A percentile compares a stretch with the other conserved stretches of the same genome.
These are phyloP conservation scores for Xylaria telfairii DNA, from an alignment of 495 filamentous ascomycete genomes.

Conservation along the genomic window DNA sequence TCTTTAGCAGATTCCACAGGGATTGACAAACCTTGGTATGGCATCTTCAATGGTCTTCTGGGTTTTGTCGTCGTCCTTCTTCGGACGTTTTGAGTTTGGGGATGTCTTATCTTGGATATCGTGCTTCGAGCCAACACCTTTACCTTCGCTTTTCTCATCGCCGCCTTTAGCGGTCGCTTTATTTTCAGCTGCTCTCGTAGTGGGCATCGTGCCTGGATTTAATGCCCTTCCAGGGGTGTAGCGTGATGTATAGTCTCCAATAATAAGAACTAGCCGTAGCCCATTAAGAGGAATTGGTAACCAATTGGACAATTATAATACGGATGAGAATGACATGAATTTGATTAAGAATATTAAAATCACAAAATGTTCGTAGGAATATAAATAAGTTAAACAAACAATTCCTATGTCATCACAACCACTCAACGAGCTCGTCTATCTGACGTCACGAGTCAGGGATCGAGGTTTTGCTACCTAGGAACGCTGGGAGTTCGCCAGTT, in stretches of 20 bases:
- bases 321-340: neutral
- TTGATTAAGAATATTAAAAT: neutral
- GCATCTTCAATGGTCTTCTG: constrained; percentile 39
- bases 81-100: constrained; percentile 33
- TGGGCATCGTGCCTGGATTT: constrained; percentile 30
- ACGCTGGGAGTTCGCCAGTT: no score
- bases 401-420: constrained; percentile 2
- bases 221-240: neutral
- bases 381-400: neutral
- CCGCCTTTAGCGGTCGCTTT: constrained; percentile 30
- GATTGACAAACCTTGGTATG: constrained; percentile 30
- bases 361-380: neutral
- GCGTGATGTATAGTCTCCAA: neutral
- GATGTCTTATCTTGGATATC: constrained; percentile 28
- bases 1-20: neutral
- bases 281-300: neutral
- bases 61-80: constrained; percentile 32
- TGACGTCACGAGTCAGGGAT: constrained; percentile 22
- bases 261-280: neutral
- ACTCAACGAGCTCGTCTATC: constrained; percentile 15
- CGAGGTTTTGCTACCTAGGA: neutral
- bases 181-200: constrained; percentile 40
- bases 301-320: neutral
- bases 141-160: constrained; percentile 24
- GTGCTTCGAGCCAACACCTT: constrained; percentile 31